Percentiles rank a stretch among this genome's conserved stretches.
phyloP scores from a whole-genome alignment of 805 yeast species.

The Candida arabinofermentans region DNA sequence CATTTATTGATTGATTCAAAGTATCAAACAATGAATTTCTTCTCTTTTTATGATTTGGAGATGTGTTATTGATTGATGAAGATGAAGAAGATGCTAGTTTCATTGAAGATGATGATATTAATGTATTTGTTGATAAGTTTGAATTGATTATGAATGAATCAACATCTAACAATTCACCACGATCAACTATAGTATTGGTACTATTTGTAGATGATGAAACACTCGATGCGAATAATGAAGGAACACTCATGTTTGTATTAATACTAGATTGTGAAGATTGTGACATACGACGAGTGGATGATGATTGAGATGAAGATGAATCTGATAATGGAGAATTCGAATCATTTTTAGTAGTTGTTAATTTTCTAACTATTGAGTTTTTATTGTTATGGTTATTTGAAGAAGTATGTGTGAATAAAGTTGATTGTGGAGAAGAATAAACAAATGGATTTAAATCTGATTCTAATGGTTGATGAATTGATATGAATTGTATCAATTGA shows the following conservation, averaged over 20 bases:
- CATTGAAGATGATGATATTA: not conserved
- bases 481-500: not conserved
- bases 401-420: not conserved
- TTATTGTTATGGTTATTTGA: no score
- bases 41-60: constrained; percentile 12
- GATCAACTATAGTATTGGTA: not conserved
- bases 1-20: constrained; percentile 22
- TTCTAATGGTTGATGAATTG: not conserved
- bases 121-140: not conserved
- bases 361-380: no score
- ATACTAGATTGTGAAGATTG: constrained; percentile 1
- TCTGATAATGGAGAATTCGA: constrained; percentile 11
- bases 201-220: not conserved
- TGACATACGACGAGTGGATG: constrained; percentile 8
- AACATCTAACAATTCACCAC: not conserved
- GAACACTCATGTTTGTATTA: constrained; percentile 12
- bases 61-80: constrained; percentile 4
- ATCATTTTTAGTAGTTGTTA: not conserved
- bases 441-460: not conserved
- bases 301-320: constrained; percentile 1
- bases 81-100: not conserved
- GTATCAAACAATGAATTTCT: constrained; percentile 24
- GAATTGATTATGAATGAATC: not conserved
- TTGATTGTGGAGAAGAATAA: not conserved
- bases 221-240: constrained; percentile 28